A percentile compares a stretch with the other conserved stretches of the same genome.
Conservation (phyloP, 2,329 filamentous ascomycete species). For the Onygenales sp. region DNA sequence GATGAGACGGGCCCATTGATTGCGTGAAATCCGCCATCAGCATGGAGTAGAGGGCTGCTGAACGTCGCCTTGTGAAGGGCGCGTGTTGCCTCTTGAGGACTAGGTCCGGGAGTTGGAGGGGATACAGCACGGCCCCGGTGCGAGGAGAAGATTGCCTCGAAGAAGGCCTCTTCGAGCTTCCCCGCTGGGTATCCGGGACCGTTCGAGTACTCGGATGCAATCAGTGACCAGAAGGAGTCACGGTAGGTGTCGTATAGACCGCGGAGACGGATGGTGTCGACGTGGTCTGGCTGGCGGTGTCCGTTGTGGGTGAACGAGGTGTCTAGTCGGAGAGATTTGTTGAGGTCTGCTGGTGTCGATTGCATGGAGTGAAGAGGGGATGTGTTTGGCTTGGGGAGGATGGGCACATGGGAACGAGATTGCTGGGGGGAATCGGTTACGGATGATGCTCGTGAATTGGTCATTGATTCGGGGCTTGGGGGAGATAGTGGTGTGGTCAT, state of each 20-base stretch:
- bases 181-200: conserved; percentile 8
- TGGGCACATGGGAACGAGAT: conserved; percentile 20
- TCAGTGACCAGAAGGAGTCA: conserved; percentile 60
- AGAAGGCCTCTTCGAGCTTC: conserved; percentile 17
- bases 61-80: conserved; percentile 7
- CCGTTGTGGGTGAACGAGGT: conserved; percentile 31
- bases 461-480: conserved; percentile 15
- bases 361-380: conserved; percentile 34
- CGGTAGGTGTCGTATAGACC: conserved; percentile 63
- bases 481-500: conserved; percentile 41
- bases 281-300: conserved; percentile 15
- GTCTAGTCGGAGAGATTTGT: conserved; percentile 46
- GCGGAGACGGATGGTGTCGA: conserved; percentile 58
- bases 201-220: conserved; percentile 58
- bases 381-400: conserved; percentile 25
- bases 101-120: conserved; percentile 16
- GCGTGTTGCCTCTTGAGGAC: conserved; percentile 11
- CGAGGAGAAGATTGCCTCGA: conserved; percentile 8
- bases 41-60: not conserved
- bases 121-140: conserved; percentile 5
- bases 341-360: conserved; percentile 14
- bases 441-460: conserved; percentile 1
- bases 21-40: conserved; percentile 11
- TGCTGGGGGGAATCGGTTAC: conserved; percentile 7
- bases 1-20: conserved; percentile 8